Base-by-base conservation (phyloP, 768 basidiomycete species). In the Tricholoma saponaceum region DNA sequence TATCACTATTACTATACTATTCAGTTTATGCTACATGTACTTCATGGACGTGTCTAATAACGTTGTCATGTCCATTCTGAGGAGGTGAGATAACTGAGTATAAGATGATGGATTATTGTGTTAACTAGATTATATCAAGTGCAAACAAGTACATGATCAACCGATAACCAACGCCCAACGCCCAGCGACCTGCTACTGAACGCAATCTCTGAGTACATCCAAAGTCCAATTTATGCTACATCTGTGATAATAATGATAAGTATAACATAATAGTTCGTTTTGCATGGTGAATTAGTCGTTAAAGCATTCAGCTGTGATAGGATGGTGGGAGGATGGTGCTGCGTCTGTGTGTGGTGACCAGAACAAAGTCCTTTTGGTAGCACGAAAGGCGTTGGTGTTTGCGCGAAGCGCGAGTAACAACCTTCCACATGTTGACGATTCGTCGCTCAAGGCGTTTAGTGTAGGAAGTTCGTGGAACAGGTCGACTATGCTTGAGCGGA, bases 341-440 rank as follows among this genome's bases (percentile, higher is more conserved):
- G 55, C 80, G 82, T 58, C 84, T 77, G 55, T 79, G 76, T 39
- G 77, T 67, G 9, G 80, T 86, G 62, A 88, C 75, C 58, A 87
- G 74, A 63, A 86, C 78, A 67, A 87, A 87, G 66, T 84, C 85
- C 22, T 78, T 76, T 28, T 82, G 79, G 50, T 85, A 72, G 64
- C 80, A 66, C 2, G 86, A 84, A 5, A 77, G 74, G 41, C 83
- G 79, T 23, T 79, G 76, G 32, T 72, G 73, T 54, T 76, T 83
- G 60, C 81, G 82, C 30, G 81, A 76, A 28, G 74, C 71, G 22
- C 76, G 72, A 23, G 84, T 86, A 64, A 87, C 69, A 37, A 76
- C 70, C 65, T 88, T 88, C 86, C 86, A 88, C 9, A 79, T 74
- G 43, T 75, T 72, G 54, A 87, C 69, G 58, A 86, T 70, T 66